Evolutionary conservation across 371 early-diverging fungal species (phyloP), one percentile per base, ranked within the genome.

Genomic region (Rhizomucor miehei): DNA sequence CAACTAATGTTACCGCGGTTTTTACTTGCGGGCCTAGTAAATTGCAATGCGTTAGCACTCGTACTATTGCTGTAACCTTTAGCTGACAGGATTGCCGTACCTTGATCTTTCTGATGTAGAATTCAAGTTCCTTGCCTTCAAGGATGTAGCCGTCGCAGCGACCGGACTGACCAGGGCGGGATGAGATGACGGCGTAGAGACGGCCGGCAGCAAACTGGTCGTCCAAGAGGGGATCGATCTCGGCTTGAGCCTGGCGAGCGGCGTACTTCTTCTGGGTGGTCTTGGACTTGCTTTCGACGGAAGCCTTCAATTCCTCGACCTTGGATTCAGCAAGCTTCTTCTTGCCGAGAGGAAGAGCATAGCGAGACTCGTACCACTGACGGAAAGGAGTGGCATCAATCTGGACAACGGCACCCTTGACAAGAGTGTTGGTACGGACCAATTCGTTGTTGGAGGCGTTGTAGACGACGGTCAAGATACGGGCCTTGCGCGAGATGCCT

Each of bases 361-460:
- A 98, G 87, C 95, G 95, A 59, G 90, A 76, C 84, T 97, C 96
- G 77, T 94, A 97, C 94, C 97, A 96, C 77, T 97, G 97, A 69
- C 95, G 90, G 93, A 98, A 98, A 60, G 97, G 97, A 63, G 97
- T 93, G 72, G 99, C 97, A 82, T 97, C 97, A 66, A 99, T 88
- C 81, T 99, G 97, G 60, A 99, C 90, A 66, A 99, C 92, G 73
- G 93, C 89, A 65, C 94, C 90, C 91, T 99, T 99, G 55, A 99
- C 99, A 50, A 99, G 87, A 59, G 99, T 99, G 89, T 99, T 99
- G 80, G 99, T 99, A 77, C 99, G 95, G 79, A 99, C 98, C 73
- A 99, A 87, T 84, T 99, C 99, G 92, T 99, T 99, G 94, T 95
- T 97, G 81, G 96, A 92, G 66, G 99, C 92, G 85, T 99, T 99